Evolutionary conservation across 2,329 filamentous ascomycete species (phyloP), one percentile per base, ranked within the genome.

Genomic region (Claviceps maximensis): DNA sequence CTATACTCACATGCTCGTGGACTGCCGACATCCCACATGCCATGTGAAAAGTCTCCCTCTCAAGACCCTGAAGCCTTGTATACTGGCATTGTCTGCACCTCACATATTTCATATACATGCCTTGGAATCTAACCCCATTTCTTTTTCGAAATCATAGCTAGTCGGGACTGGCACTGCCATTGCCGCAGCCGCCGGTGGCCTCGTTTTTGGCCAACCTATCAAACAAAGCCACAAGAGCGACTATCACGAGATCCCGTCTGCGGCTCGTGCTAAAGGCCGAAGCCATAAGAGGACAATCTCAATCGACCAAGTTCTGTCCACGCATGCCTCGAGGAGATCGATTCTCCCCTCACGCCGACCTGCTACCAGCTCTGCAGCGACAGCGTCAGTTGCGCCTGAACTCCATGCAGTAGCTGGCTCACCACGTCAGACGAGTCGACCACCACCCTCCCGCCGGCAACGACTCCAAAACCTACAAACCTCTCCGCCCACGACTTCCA

Each of bases 91-190:
- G 12, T 27, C 19, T 51, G 7, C 44, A n/a, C 47, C 19, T 6
- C 12, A 38, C 15, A 15, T 41, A 2, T 17, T 15, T 17, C 6
- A 38, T 38, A 17, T 36, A 15, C 15, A 17, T 15, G n/a, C 10
- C 31, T 38, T 58, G 50, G 52, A 48, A 56, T 59, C 56, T 56
- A 57, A 58, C 56, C 52, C 49, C 55, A 48, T 54, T 58, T 62
- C 53, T 9, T 58, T 56, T 55, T 55, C 49, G 51, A 56, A 56
- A 55, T 55, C 56, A 49, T 61, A 82, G 79, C 77, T 82, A 61
- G 75, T 81, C 68, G 79, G 78, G 67, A 76, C 78, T 60, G 77
- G 79, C 66, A 78, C 78, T 68, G 78, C 77, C 58, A 75, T 80
- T 65, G 79, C 78, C 68, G 77, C 78, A 62, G 78, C 78, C 60